Evolutionary conservation across 2,329 filamentous ascomycete species (phyloP), one percentile per base, ranked within the genome.

Genomic region (Aschersonia sp.): DNA sequence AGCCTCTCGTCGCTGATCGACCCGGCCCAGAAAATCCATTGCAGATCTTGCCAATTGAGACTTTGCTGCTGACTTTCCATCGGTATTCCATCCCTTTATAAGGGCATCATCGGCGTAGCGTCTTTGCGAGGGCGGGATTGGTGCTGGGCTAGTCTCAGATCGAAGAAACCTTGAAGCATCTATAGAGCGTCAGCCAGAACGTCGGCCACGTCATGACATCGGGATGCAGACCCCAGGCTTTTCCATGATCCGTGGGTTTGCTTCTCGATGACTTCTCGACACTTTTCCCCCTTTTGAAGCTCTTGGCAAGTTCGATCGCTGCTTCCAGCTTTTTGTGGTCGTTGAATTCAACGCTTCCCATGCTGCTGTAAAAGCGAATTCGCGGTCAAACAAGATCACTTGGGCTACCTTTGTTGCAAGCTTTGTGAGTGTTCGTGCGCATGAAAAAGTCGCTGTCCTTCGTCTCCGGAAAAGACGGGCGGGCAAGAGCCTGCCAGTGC

Each of bases 261-360:
- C 22, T 2, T 22, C 22, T 4, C 22, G 22, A 22, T 22, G 22
- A 22, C 22, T 22, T 22, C 22, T 22, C 22, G 22, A 22, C 22
- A 22, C 22, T 22, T 22, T 37, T 37, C 8, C 52, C 50, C 10
- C 48, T 48, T 40, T 55, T 57, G 47, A 64, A 64, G 40, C 51
- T 53, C 2, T 44, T 41, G 1, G 54, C 55, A 10, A 64, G 55
- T 5, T 53, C 59, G 12, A 49, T 48, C 11, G 62, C 62, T 8
- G 52, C 61, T 11, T 49, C 51, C 2, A 64, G 45, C 39, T 54
- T 62, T 7, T 53, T 51, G 0, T 50, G 30, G 29, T 64, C 56
- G 7, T 52, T 52, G 32, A 51, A 63, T 1, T 51, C 53, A 2
- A 49, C 11, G 29, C 48, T 43, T 22, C 46, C 48, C 55, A 54